phyloP scores from a whole-genome alignment of 768 basidiomycete species.

The Lactarius sp. region DNA sequence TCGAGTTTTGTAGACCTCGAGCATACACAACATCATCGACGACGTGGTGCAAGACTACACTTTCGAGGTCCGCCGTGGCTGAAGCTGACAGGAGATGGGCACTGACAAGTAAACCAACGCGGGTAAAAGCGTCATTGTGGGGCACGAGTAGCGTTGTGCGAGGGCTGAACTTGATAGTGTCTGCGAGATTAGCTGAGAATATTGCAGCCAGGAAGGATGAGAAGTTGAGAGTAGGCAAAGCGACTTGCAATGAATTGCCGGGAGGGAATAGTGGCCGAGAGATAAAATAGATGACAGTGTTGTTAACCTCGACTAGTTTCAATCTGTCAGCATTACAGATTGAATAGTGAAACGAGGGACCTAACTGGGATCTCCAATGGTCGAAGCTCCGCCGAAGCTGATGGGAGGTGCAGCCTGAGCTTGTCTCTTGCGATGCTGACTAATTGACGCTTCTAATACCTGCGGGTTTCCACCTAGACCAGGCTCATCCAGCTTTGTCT shows the following conservation, averaged over 20 bases:
- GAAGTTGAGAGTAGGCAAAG: slow-evolving; percentile 75
- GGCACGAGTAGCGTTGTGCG: slow-evolving; percentile 83
- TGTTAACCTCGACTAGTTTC: slow-evolving; percentile 60
- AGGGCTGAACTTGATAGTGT: slow-evolving; percentile 56
- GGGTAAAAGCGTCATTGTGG: slow-evolving; percentile 82
- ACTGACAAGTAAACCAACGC: slow-evolving; percentile 79
- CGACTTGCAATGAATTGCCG: slow-evolving; percentile 70
- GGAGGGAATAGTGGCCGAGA: slow-evolving; percentile 82
- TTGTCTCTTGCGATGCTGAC: slow-evolving; percentile 43
- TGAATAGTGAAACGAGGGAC: slow-evolving; percentile 9
- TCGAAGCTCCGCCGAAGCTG: slow-evolving; percentile 77
- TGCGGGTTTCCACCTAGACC: slow-evolving; percentile 68
- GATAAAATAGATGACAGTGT: slow-evolving; percentile 84
- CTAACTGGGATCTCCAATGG: slow-evolving; percentile 74
- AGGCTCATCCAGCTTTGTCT: slow-evolving; percentile 69
- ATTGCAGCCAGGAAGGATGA: slow-evolving; percentile 89
- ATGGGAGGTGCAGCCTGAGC: slow-evolving; percentile 53
- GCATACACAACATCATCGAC: slow-evolving; percentile 73
- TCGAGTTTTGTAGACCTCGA: slow-evolving; percentile 52
- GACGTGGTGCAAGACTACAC: slow-evolving; percentile 84
- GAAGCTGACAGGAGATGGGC: slow-evolving; percentile 76
- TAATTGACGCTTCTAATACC: slow-evolving; percentile 65
- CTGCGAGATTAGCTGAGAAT: slow-evolving; percentile 81
- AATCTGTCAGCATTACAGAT: slow-evolving; percentile 10
- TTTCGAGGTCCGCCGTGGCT: slow-evolving; percentile 74